These are phyloP conservation scores for Amphicarpaea edgeworthii DNA, from an alignment of 306 rosid species.

Conservation along the genomic window DNA sequence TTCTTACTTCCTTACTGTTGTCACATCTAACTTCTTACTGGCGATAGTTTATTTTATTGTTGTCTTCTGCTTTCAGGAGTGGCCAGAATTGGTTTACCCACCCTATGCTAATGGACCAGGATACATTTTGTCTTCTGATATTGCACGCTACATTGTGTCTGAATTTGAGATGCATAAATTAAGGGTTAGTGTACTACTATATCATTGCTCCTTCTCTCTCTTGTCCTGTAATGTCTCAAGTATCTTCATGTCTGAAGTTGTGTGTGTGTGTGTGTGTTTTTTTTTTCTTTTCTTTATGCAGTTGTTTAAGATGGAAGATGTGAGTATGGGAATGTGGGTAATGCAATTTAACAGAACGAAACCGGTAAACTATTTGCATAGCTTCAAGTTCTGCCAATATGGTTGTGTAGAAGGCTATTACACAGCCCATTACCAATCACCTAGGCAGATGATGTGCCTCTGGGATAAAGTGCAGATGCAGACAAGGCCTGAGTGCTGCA, in stretches of 20 bases:
- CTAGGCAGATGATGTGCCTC: conserved; percentile 87
- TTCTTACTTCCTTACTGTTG: conserved; percentile 4
- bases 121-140: conserved; percentile 77
- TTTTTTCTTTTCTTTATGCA: conserved; percentile 47
- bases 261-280: no score
- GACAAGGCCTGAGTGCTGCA: conserved; percentile 76
- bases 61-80: conserved; percentile 69
- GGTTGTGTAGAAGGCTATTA: conserved; percentile 83
- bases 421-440: conserved; percentile 96
- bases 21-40: conserved; percentile 22
- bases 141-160: conserved; percentile 64
- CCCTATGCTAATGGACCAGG: conserved; percentile 98
- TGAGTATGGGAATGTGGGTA: conserved; percentile 98
- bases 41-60: conserved; percentile 18
- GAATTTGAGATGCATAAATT: conserved; percentile 70
- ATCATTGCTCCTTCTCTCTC: background rate
- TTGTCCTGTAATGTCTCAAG: conserved; percentile 12
- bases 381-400: conserved; percentile 78
- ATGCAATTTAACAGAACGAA: conserved; percentile 72
- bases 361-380: conserved; percentile 71
- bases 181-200: conserved; percentile 60
- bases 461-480: conserved; percentile 70
- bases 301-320: conserved; percentile 97
- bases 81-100: conserved; percentile 89
- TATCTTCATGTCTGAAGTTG: background rate